phyloP scores from a whole-genome alignment of 2,329 filamentous ascomycete species.

The Didymella sp. region DNA sequence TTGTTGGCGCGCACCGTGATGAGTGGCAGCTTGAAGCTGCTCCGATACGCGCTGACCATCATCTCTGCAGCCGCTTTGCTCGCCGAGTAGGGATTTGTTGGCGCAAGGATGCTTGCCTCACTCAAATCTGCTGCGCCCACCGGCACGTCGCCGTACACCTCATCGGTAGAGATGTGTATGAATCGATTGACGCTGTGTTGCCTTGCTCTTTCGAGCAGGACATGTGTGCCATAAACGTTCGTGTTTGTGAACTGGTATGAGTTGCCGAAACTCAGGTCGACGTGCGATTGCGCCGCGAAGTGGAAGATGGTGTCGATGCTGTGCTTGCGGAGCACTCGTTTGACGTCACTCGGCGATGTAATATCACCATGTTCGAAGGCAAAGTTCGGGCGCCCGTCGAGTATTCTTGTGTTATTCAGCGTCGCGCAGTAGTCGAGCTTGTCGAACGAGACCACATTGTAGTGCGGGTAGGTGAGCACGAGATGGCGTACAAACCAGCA shows the following conservation, averaged over 20 bases:
- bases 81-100: slow-evolving; percentile 82
- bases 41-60: slow-evolving; percentile 85
- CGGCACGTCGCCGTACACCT: slow-evolving; percentile 82
- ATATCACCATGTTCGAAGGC: slow-evolving; percentile 81
- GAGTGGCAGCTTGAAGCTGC: slow-evolving; percentile 79
- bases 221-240: slow-evolving; percentile 85
- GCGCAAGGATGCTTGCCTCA: slow-evolving; percentile 76
- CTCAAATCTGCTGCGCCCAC: slow-evolving; percentile 74
- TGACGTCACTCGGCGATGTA: slow-evolving; percentile 72
- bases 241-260: slow-evolving; percentile 82
- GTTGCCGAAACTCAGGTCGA: slow-evolving; percentile 82
- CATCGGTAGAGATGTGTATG: slow-evolving; percentile 83
- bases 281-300: slow-evolving; percentile 85
- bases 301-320: slow-evolving; percentile 82
- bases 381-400: slow-evolving; percentile 74
- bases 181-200: slow-evolving; percentile 74
- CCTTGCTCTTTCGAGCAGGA: slow-evolving; percentile 77
- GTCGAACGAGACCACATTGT: slow-evolving; percentile 83
- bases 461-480: slow-evolving; percentile 74
- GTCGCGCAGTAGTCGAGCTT: slow-evolving; percentile 85
- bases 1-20: slow-evolving; percentile 86
- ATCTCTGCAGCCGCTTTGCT: slow-evolving; percentile 84
- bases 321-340: slow-evolving; percentile 73
- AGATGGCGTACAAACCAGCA: slow-evolving; percentile 85
- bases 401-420: slow-evolving; percentile 76